A percentile compares a stretch with the other conserved stretches of the same genome.
These are phyloP conservation scores for Paramyrothecium roridum DNA, from an alignment of 2,329 filamentous ascomycete species.

Conservation along the genomic window DNA sequence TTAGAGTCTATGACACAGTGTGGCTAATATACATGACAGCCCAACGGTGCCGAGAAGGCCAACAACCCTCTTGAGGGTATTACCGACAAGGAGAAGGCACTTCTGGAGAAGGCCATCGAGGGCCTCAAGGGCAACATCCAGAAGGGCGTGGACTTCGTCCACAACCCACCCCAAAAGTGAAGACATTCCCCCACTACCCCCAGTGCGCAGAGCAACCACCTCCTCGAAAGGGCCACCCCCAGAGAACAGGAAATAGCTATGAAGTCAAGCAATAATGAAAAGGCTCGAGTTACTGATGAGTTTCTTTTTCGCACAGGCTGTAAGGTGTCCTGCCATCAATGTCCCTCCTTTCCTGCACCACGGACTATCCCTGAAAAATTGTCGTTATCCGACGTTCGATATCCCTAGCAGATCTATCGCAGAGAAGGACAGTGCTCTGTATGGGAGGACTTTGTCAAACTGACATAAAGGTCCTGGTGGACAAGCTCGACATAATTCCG, in stretches of 20 bases:
- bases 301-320: conserved; percentile 31
- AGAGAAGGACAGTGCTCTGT: not conserved
- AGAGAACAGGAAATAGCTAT: conserved; percentile 28
- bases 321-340: conserved; percentile 21
- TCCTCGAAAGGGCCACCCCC: conserved; percentile 12
- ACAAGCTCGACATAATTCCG: not conserved
- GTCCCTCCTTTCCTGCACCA: not conserved
- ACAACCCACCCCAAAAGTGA: conserved; percentile 89
- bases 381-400: not conserved
- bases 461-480: not conserved
- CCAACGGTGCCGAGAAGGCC: conserved; percentile 81
- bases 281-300: conserved; percentile 31
- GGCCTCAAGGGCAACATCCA: conserved; percentile 89
- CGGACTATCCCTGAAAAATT: not conserved
- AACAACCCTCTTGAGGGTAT: conserved; percentile 73
- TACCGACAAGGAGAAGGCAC: conserved; percentile 84
- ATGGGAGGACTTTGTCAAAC: not conserved
- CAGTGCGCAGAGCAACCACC: conserved; percentile 12
- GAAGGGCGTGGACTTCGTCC: conserved; percentile 88
- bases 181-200: conserved; percentile 23
- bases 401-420: not conserved
- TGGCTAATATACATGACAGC: conserved; percentile 45
- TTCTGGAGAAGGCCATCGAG: conserved; percentile 71
- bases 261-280: conserved; percentile 29
- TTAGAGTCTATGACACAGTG: conserved; percentile 10